These are phyloP conservation scores for Amanita brunnescens DNA, from an alignment of 768 basidiomycete species.

Conservation along the genomic window DNA sequence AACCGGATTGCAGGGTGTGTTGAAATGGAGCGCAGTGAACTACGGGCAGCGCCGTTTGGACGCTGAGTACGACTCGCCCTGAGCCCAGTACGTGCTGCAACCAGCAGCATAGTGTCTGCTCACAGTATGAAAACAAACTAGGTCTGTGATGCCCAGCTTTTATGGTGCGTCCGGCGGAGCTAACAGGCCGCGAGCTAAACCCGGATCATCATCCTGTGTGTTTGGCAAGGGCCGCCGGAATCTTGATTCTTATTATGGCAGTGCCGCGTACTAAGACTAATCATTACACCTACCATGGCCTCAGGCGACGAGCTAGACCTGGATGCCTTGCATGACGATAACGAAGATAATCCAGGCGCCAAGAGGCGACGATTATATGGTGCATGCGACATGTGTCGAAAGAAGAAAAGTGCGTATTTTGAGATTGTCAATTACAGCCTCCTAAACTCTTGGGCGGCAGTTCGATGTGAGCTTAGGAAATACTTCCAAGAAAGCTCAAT, in stretches of 20 bases:
- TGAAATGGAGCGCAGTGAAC: constrained; percentile 13
- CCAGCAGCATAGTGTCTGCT: constrained; percentile 16
- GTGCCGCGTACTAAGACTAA: neutral
- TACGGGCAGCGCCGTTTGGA: constrained; percentile 14
- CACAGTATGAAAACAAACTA: neutral
- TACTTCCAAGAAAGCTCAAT: neutral
- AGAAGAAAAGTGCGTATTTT: constrained; percentile 29
- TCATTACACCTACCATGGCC: constrained; percentile 7
- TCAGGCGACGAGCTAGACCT: constrained; percentile 10
- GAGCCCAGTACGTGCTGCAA: constrained; percentile 14
- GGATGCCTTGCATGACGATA: constrained; percentile 8
- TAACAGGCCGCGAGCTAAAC: too few species aligned
- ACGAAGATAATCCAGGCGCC: constrained; percentile 3
- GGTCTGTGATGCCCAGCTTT: neutral
- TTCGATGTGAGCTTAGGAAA: constrained; percentile 26
- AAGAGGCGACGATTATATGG: constrained; percentile 36
- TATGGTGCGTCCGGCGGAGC: neutral
- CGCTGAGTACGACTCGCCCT: constrained; percentile 7
- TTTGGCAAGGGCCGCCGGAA: neutral
- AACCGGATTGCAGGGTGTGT: constrained; percentile 18
- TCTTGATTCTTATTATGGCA: neutral
- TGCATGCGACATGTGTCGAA: constrained; percentile 39
- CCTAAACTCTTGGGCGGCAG: constrained; percentile 14
- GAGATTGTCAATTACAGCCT: neutral
- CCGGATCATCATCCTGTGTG: neutral